Conservation (phyloP, 1,284 basidiomycete genomes). For the Ceratobasidium sp. region DNA sequence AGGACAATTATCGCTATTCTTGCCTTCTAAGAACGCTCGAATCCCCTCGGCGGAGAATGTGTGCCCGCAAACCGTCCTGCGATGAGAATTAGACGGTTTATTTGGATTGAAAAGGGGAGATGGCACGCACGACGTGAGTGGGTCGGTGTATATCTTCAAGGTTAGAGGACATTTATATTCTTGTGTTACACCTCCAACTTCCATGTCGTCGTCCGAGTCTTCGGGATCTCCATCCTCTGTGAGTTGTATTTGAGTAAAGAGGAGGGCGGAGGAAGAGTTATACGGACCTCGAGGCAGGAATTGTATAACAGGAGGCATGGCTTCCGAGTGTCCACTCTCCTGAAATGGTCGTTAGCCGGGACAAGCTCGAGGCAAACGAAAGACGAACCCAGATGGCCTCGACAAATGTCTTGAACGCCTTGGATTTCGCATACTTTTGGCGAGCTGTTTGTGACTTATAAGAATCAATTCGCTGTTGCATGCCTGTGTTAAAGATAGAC, state of each 20-base stretch:
- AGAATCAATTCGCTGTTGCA: constrained; percentile 60
- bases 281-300: constrained; percentile 75
- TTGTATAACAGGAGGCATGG: constrained; percentile 82
- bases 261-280: not conserved
- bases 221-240: constrained; percentile 80
- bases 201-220: constrained; percentile 78
- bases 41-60: constrained; percentile 77
- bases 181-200: constrained; percentile 84
- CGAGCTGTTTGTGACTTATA: constrained; percentile 73
- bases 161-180: constrained; percentile 85
- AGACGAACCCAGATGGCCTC: constrained; percentile 73
- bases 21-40: constrained; percentile 62
- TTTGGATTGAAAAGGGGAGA: constrained; percentile 22
- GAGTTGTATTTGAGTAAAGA: constrained; percentile 23
- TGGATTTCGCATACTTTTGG: constrained; percentile 77
- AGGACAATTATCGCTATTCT: constrained; percentile 64
- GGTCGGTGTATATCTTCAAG: constrained; percentile 71
- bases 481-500: constrained; percentile 62
- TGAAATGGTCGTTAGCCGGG: constrained; percentile 52
- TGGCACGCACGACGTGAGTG: constrained; percentile 76
- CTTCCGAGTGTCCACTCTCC: constrained; percentile 75
- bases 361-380: not conserved
- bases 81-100: constrained; percentile 10
- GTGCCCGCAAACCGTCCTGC: constrained; percentile 73
- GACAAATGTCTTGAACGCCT: constrained; percentile 74